Base-by-base conservation (phyloP, 2,329 filamentous ascomycete genomes). In the Ustilaginoidea virens region DNA sequence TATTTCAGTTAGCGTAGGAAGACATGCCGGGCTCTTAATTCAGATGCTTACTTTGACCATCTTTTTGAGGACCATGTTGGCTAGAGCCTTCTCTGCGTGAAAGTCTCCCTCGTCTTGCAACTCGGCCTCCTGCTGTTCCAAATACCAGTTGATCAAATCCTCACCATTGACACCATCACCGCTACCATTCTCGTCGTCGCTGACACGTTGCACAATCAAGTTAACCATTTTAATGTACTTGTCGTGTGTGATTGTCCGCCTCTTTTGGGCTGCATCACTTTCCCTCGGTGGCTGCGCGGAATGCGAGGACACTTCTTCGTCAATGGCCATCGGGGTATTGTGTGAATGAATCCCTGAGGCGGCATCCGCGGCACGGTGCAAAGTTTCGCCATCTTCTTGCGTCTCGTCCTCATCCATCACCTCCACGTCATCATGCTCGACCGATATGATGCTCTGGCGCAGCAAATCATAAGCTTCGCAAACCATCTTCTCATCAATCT, bases 351-450 rank as follows among this genome's bases (percentile, higher is more conserved):
- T 52, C 27, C 54, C 55, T 23, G 57, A 65, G 43, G 40, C 55
- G 26, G 55, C 49, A 16, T 48, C 46, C n/a, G 46, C 46, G 11
- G 49, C 48, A 14, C 47, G 59, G 17, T 49, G 52, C 7, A 68
- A 56, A 3, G 47, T 57, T 24, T 56, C 63, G 33, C 58, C 51
- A 35, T 63, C 61, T 36, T 59, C 60, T 34, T 33, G 51, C n/a
- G 45, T 52, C 10, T 52, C 53, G 3, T 82, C 77, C 5, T 76
- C 70, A 5, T 86, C 85, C 30, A 93, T 83, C 36, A 98, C 77
- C 47, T 96, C 87, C 11, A 98, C 75, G 44, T 98, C 90, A 43
- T 98, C 90, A 47, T 96, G 90, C 55, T 98, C 90, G 16, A 98
- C 90, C 2, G 80, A 90, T 44, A 98, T 94, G 50, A 98, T 98